A percentile compares a stretch with the other conserved stretches of the same genome.
Conservation (phyloP, 176 grass and related monocot genomes). For the Alloteropsis semialata region DNA sequence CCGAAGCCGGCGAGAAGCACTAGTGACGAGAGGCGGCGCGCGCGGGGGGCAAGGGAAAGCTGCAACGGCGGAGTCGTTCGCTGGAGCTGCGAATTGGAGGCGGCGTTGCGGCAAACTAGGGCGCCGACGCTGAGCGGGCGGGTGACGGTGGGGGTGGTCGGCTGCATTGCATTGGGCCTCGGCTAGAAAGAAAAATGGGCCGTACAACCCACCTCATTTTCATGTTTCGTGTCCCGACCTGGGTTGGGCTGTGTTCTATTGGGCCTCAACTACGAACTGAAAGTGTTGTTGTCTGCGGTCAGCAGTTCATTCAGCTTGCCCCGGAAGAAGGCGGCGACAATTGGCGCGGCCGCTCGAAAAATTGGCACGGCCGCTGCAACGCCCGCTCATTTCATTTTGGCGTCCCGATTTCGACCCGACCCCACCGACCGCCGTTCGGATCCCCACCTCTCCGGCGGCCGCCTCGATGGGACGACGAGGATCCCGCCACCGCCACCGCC, state of each 20-base stretch:
- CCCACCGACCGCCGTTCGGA: not conserved
- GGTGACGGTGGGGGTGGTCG: not conserved
- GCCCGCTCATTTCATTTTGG: slow-evolving; percentile 1
- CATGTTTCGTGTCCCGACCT: too few species aligned
- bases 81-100: not conserved
- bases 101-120: slow-evolving; percentile 12
- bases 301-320: too few species aligned
- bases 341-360: too few species aligned
- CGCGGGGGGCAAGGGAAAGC: too few species aligned
- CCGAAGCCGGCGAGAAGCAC: not conserved
- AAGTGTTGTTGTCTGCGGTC: not conserved
- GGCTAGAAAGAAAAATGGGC: not conserved
- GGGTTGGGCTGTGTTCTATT: not conserved
- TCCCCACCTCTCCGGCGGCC: not conserved
- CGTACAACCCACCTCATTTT: too few species aligned
- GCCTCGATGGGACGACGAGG: not conserved
- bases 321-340: too few species aligned
- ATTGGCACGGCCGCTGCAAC: not conserved
- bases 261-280: not conserved
- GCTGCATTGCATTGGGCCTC: not conserved
- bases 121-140: not conserved
- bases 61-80: not conserved
- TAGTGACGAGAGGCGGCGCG: not conserved
- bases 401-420: not conserved
- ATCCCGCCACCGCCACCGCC: not conserved